phyloP scores from a whole-genome alignment of 805 yeast genomes.

The Suhomyces sp. region DNA sequence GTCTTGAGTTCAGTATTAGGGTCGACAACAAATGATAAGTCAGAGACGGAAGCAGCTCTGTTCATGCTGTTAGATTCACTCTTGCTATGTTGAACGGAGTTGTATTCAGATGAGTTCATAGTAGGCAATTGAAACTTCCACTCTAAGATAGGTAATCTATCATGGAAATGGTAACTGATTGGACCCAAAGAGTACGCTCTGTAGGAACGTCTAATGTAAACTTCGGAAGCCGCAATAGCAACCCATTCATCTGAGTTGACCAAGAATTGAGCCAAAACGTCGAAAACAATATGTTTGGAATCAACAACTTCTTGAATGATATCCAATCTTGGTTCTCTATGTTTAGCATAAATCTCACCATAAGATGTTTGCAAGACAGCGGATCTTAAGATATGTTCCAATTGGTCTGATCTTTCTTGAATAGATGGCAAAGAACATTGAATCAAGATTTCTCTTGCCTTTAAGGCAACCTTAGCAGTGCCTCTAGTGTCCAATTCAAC shows the following conservation, averaged over 20 bases:
- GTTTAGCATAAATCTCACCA: constrained; percentile 77
- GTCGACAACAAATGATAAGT: constrained; percentile 80
- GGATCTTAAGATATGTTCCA: constrained; percentile 90
- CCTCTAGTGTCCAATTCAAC: constrained; percentile 89
- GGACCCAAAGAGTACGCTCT: constrained; percentile 90
- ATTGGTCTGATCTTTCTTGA: constrained; percentile 93
- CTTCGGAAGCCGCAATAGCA: constrained; percentile 94
- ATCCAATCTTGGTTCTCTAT: constrained; percentile 77
- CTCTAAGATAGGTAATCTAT: constrained; percentile 67
- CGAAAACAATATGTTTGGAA: constrained; percentile 94
- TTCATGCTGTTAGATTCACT: constrained; percentile 51
- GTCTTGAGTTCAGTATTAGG: constrained; percentile 62
- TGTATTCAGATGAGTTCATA: constrained; percentile 68
- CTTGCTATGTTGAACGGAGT: constrained; percentile 57
- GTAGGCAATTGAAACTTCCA: constrained; percentile 89
- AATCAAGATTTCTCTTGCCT: constrained; percentile 93
- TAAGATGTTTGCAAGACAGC: constrained; percentile 87
- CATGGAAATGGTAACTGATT: constrained; percentile 57
- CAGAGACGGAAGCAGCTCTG: constrained; percentile 91
- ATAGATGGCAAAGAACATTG: constrained; percentile 97
- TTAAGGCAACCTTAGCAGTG: constrained; percentile 89
- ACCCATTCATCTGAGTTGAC: constrained; percentile 82
- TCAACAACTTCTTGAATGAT: constrained; percentile 90
- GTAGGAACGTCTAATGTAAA: constrained; percentile 93
- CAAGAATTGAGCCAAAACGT: constrained; percentile 90